phyloP scores from a whole-genome alignment of 345 rosid genomes.

The Salix udensis region DNA sequence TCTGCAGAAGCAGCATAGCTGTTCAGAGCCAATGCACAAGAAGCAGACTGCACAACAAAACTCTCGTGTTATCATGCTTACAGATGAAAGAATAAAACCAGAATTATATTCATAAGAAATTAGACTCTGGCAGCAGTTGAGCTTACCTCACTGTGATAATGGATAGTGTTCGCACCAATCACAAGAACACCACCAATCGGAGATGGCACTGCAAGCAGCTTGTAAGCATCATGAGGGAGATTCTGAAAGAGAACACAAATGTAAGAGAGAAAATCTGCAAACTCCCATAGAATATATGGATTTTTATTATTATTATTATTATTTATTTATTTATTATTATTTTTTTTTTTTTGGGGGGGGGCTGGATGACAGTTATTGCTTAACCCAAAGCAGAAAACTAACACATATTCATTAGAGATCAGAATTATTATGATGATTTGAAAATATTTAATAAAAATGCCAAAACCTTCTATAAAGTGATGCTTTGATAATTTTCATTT shows the following conservation, averaged over 20 bases:
- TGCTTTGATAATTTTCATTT: no score
- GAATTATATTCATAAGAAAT: conserved; percentile 6
- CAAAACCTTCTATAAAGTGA: no score
- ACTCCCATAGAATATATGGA: background rate
- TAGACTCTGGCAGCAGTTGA: background rate
- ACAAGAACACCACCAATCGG: conserved; percentile 98
- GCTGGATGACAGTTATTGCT: background rate
- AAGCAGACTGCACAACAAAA: conserved; percentile 70
- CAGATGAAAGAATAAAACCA: conserved; percentile 3
- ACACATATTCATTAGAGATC: background rate
- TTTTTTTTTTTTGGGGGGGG: no score
- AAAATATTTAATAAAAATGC: background rate
- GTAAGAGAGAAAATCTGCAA: conserved; percentile 3
- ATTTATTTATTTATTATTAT: no score
- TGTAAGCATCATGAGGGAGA: conserved; percentile 96
- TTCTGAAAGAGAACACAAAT: conserved; percentile 44
- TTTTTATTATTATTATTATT: background rate
- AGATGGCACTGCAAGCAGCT: conserved; percentile 92
- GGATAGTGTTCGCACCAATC: conserved; percentile 73
- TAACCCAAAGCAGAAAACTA: conserved; percentile 4
- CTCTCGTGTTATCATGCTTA: conserved; percentile 4
- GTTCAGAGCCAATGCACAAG: conserved; percentile 84
- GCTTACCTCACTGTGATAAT: conserved; percentile 89
- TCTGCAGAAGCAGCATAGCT: conserved; percentile 70
- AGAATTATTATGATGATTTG: conserved; percentile 4